Base-by-base conservation (phyloP, 208 protist genomes). In the Crithidia thermophila region DNA sequence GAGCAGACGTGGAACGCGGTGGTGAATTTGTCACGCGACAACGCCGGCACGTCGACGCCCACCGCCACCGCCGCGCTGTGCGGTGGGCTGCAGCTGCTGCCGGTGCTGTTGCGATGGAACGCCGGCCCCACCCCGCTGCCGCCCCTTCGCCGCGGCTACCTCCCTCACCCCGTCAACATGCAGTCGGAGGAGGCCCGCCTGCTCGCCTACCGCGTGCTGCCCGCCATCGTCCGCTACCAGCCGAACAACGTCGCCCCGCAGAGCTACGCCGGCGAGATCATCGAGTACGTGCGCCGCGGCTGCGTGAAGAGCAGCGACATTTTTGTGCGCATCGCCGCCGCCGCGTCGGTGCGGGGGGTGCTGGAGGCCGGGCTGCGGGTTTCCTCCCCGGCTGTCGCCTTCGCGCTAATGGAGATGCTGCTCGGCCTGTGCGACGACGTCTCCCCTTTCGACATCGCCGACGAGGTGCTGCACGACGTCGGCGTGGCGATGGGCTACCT, bases 131-230 rank as follows among this genome's bases (percentile, higher is more conserved):
- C 78, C 20, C 69, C 65, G 43, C 53, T 90, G 20, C 68, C 70
- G 34, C 76, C 63, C n/a, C 40, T 82, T 21, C 67, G 60, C 20
- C 68, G 67, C 6, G 51, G 60, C 5, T 64, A 87, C 28, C 76
- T 94, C 51, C 89, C 89, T 2, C 85, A 90, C 46, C 81, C 82
- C 11, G 40, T 77, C 0, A 77, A 77, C 56, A 80, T 75, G 45
- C 23, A 64, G 5, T 78, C 81, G 11, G 36, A 84, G 23, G 67
- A 76, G 11, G 62, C 61, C 8, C 76, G 89, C 5, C 46, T 87
- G 20, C 56, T 71, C 14, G 84, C 76, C 5, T 73, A 91, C 34
- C 58, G 67, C 16, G 28, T 81, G 16, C 34, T 88, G 42, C 85
- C 81, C 6, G 30, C 31, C 33, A 18, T 82, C 30, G 55, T 84